These are phyloP conservation scores for Ceratocystis papillata DNA, from an alignment of 2,329 filamentous ascomycete species.

Conservation along the genomic window DNA sequence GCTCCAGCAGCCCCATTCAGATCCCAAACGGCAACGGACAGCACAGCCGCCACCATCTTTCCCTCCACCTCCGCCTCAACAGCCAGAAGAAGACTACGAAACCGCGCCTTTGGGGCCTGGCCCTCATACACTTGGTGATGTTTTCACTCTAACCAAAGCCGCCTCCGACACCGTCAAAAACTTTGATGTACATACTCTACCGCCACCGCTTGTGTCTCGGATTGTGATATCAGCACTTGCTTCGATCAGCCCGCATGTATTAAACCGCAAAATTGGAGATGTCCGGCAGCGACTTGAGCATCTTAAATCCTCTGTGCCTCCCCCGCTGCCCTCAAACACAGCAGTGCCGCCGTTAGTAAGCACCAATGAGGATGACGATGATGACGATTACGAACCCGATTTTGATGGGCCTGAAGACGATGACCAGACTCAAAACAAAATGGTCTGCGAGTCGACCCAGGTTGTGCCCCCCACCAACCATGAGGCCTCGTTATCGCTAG, in stretches of 20 bases:
- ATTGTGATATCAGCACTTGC: constrained; percentile 68
- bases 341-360: constrained; percentile 30
- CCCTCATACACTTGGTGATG: constrained; percentile 64
- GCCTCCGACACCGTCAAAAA: constrained; percentile 57
- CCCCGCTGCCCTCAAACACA: constrained; percentile 31
- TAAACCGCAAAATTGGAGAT: constrained; percentile 25
- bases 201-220: constrained; percentile 61
- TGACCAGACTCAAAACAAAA: constrained; percentile 66
- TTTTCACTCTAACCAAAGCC: constrained; percentile 68
- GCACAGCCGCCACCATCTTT: constrained; percentile 35
- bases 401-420: constrained; percentile 66
- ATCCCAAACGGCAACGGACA: constrained; percentile 74
- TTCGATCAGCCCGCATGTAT: constrained; percentile 22
- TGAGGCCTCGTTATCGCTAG: constrained; percentile 49
- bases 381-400: constrained; percentile 80
- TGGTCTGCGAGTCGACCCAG: constrained; percentile 56
- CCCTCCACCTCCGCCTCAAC: constrained; percentile 27
- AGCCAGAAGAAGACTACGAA: constrained; percentile 32
- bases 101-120: constrained; percentile 65
- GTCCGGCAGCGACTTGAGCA: constrained; percentile 21
- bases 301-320: constrained; percentile 34
- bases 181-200: constrained; percentile 75
- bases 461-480: constrained; percentile 28
- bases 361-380: constrained; percentile 64
- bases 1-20: constrained; percentile 60